Conservation (phyloP, 164 flowering plant species). For the Brasenia schreberi region DNA sequence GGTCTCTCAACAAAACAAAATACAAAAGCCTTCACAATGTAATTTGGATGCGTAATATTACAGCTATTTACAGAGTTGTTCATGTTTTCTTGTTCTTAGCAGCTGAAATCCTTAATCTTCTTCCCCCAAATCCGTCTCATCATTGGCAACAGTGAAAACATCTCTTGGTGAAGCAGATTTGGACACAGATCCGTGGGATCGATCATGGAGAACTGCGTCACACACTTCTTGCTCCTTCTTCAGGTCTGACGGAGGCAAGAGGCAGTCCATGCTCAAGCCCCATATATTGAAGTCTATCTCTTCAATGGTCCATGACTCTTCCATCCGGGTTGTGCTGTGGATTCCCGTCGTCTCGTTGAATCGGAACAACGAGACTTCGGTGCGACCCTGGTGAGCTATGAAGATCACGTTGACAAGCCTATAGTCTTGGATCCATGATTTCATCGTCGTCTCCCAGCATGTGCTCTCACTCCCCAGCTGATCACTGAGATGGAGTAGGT, state of each 20-base stretch:
- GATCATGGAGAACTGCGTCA: not conserved
- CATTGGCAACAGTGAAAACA: not conserved
- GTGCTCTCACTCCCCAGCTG: conserved; percentile 30
- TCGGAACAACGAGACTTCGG: conserved; percentile 39
- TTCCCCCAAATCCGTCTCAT: not conserved
- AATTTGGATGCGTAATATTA: not conserved
- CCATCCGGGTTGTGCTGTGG: conserved; percentile 50
- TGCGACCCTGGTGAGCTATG: conserved; percentile 69
- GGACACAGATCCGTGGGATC: not conserved
- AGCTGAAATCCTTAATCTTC: not conserved
- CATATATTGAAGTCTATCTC: conserved; percentile 59
- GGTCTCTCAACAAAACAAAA: no score
- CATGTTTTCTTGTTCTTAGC: not conserved
- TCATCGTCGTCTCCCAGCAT: conserved; percentile 78
- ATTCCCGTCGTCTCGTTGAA: conserved; percentile 32
- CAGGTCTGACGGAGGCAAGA: conserved; percentile 54
- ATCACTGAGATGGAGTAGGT: conserved; percentile 36
- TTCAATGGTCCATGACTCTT: conserved; percentile 61
- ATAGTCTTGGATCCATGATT: conserved; percentile 50
- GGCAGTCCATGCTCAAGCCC: conserved; percentile 51
- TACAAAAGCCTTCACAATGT: not conserved
- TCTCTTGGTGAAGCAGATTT: not conserved
- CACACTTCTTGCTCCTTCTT: conserved; percentile 22
- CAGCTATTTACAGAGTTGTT: not conserved
- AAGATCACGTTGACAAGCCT: conserved; percentile 50